Base-by-base conservation (phyloP, 2,329 filamentous ascomycete genomes). In the Pseudogymnoascus sp. region DNA sequence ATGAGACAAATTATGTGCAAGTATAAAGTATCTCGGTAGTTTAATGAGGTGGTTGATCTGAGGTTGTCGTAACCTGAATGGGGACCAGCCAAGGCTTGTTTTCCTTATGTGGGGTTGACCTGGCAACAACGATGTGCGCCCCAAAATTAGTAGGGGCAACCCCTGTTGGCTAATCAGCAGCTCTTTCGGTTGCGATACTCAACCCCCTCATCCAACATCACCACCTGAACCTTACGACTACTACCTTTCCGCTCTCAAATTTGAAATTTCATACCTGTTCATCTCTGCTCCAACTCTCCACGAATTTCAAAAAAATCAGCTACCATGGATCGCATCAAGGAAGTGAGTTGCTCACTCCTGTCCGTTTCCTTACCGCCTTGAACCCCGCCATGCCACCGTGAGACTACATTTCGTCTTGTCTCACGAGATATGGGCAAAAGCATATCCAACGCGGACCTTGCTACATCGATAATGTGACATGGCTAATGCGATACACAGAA, bases 281-380 rank as follows among this genome's bases (percentile, higher is more conserved):
- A 58, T 38, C 57, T n/a, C 57, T 58, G 18, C 15, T 58, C 25
- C 22, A 39, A 58, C 39, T 38, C 58, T 18, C 38, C 65, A 65
- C 62, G 36, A 18, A 39, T 47, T 53, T n/a, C 22, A 59, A 62
- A 58, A 53, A 59, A 63, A 65, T 66, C 62, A 62, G 64, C 69
- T 75, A 82, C 72, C 72, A 93, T 93, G 90, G 90, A 94, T 77
- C 88, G 88, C 78, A 92, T 94, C 77, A 92, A 90, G 86, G 87
- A 91, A 83, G 89, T 92, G 77, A 81, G 87, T 82, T 67, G 62
- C 14, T 37, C 25, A 33, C 20, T 36, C 33, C 22, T 30, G 33
- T 25, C 33, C 12, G 7, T 58, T 36, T 38, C 33, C 57, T 60
- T 47, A 41, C 58, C 58, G 58, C 58, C 38, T 33, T 53, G 28